phyloP scores from a whole-genome alignment of 1,284 basidiomycete species.

The Puccinia triticina region DNA sequence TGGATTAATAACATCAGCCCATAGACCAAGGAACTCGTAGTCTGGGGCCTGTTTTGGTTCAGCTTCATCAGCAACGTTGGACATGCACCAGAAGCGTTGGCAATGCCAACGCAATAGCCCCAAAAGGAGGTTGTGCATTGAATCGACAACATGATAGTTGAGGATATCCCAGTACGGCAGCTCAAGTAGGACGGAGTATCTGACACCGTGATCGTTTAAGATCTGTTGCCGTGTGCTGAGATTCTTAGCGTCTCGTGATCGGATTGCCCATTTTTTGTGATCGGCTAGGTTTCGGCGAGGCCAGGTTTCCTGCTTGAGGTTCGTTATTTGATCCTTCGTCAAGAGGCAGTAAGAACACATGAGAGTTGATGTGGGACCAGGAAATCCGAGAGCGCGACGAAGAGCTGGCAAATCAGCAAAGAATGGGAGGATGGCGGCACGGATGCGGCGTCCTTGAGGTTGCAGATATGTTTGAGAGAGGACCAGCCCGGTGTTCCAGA shows the following conservation, averaged over 20 bases:
- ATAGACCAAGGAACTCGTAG: too few relatives aligned
- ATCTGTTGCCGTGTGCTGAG: neutral
- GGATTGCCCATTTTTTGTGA: slow-evolving; percentile 7
- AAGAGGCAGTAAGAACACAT: slow-evolving; percentile 52
- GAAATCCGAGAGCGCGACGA: slow-evolving; percentile 51
- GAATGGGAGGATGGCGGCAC: slow-evolving; percentile 28
- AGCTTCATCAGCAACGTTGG: slow-evolving; percentile 23
- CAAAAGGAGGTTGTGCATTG: slow-evolving; percentile 40
- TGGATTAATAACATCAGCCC: too few relatives aligned
- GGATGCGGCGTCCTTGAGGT: slow-evolving; percentile 1
- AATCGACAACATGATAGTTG: slow-evolving; percentile 42
- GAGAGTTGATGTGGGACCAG: slow-evolving; percentile 2
- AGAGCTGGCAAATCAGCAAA: slow-evolving; percentile 51
- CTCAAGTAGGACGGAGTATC: slow-evolving; percentile 41
- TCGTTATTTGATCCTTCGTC: slow-evolving; percentile 8
- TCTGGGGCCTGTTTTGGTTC: neutral
- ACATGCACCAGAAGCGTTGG: slow-evolving; percentile 24
- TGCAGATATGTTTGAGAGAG: slow-evolving; percentile 10
- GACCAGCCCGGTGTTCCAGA: slow-evolving; percentile 60
- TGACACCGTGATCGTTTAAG: slow-evolving; percentile 28
- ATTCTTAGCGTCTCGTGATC: slow-evolving; percentile 12
- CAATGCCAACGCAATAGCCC: slow-evolving; percentile 25
- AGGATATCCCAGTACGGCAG: slow-evolving; percentile 39
- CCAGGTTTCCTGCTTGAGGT: slow-evolving; percentile 37
- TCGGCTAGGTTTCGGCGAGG: neutral